Conservation (phyloP, 768 basidiomycete species). For the Xanthoconium purpureum region DNA sequence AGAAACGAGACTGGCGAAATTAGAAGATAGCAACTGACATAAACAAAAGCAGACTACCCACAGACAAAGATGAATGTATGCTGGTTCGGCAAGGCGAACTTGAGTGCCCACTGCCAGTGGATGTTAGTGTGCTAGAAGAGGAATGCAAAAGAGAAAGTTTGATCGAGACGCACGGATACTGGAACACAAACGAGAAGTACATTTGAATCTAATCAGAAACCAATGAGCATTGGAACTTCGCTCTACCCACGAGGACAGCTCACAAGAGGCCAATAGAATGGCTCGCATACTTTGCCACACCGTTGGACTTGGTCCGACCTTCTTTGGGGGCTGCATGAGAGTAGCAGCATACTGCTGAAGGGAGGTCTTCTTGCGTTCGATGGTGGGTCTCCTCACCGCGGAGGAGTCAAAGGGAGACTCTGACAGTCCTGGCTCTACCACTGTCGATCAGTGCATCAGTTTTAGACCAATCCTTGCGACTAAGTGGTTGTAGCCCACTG, state of each 20-base stretch:
- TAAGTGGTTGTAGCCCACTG: no score
- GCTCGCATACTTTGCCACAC: constrained; percentile 48
- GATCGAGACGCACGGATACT: constrained; percentile 46
- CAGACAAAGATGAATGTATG: constrained; percentile 74
- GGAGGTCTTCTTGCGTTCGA: constrained; percentile 3
- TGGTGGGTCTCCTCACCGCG: constrained; percentile 11
- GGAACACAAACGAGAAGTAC: constrained; percentile 68
- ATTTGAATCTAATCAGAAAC: constrained; percentile 48
- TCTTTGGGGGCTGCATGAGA: constrained; percentile 38
- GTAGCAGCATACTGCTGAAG: constrained; percentile 21
- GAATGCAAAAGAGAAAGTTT: neutral
- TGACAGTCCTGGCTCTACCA: constrained; percentile 7
- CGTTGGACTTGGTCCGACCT: constrained; percentile 42
- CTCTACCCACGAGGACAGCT: constrained; percentile 8
- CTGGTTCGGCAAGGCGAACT: constrained; percentile 51
- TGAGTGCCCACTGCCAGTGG: constrained; percentile 61
- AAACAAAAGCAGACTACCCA: constrained; percentile 34
- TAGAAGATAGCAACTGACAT: neutral
- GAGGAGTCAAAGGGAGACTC: constrained; percentile 7
- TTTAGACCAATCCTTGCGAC: neutral
- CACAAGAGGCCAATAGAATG: constrained; percentile 59
- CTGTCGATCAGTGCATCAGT: constrained; percentile 21
- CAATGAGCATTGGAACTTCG: no score
- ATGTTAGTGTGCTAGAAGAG: neutral
- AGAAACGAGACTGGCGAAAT: constrained; percentile 60